Base-by-base conservation (phyloP, 345 rosid genomes). In the Brassica juncea region DNA sequence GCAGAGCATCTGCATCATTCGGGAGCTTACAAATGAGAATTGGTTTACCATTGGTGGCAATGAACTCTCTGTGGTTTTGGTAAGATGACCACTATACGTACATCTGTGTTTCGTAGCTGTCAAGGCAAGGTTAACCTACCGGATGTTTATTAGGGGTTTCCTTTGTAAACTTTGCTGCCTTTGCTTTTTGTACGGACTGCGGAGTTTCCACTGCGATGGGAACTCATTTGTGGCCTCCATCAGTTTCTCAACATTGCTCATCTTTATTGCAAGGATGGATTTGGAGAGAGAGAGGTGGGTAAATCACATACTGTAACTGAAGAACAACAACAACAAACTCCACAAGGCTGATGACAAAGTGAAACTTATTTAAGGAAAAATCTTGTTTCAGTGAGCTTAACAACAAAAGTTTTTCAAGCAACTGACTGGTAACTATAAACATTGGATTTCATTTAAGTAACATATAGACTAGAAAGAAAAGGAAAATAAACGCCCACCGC, bases 61-160 rank as follows among this genome's bases (percentile, higher is more conserved):
- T 92, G 99, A 94, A 92, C 84, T 77, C 90, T 80, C 86, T 88
- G 2, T 91, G 91, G 93, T 90, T 37, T 92, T 32, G 89, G 84
- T 39, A 94, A 92, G 87, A 75, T 87, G n/a, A 86, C 89, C 10
- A 85, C 88, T 70, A 87, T 70, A 90, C 97, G 86, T 70, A 90
- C 97, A 4, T 90, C 97, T 5, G 85, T 83, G 4, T 91, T 91
- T 72, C 89, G 91, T 6, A 97, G 98, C 34, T 81, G 85, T 79
- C 97, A 89, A 16, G 99, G 99, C 25, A 84, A 85, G 91, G 80
- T 85, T 28, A 84, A 85, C 82, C 82, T 92, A 73, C 95, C 1
- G 94, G 97, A 9, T 94, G 97, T 1, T 73, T 92, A 1, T 92
- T 94, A 2, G 97, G 95, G 1, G 86, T 89, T 85, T 88, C 97